Evolutionary conservation across 2,329 filamentous ascomycete genomes (phyloP).

Genomic region (Capronia americana): DNA sequence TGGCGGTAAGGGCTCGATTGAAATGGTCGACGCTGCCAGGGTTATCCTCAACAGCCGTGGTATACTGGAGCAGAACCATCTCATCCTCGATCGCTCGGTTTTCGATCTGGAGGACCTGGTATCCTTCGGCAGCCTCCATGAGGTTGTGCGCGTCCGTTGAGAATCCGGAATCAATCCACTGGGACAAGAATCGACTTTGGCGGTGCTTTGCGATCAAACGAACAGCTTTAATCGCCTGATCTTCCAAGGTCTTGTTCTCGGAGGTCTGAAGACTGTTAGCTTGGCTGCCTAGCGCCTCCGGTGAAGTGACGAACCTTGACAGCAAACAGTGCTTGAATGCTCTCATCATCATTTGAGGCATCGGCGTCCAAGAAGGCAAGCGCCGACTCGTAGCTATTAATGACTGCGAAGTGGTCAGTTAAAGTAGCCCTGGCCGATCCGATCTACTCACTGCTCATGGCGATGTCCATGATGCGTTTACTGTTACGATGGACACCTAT

Average conservation of each 20-base stretch:
- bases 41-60: slow-evolving; percentile 54
- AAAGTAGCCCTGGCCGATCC: slow-evolving; percentile 14
- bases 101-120: slow-evolving; percentile 58
- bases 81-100: slow-evolving; percentile 61
- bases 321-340: slow-evolving; percentile 62
- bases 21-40: slow-evolving; percentile 55
- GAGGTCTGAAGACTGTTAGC: slow-evolving; percentile 48
- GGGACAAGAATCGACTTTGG: slow-evolving; percentile 60
- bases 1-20: slow-evolving; percentile 55
- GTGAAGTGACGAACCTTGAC: slow-evolving; percentile 55
- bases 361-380: slow-evolving; percentile 65
- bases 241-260: slow-evolving; percentile 58
- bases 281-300: background rate
- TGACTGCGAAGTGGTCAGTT: slow-evolving; percentile 44
- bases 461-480: slow-evolving; percentile 62
- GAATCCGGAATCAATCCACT: slow-evolving; percentile 61
- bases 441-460: slow-evolving; percentile 58
- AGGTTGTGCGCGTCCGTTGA: slow-evolving; percentile 56
- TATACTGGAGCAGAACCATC: slow-evolving; percentile 57
- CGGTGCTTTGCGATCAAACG: slow-evolving; percentile 64
- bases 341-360: slow-evolving; percentile 60
- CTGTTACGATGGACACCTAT: slow-evolving; percentile 67
- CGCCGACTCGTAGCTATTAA: slow-evolving; percentile 69
- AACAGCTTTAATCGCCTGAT: slow-evolving; percentile 62
- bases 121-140: slow-evolving; percentile 64